Percentiles rank a stretch among this genome's conserved stretches.
phyloP scores from a whole-genome alignment of 495 filamentous ascomycete genomes.

The Aspergillus affinis region DNA sequence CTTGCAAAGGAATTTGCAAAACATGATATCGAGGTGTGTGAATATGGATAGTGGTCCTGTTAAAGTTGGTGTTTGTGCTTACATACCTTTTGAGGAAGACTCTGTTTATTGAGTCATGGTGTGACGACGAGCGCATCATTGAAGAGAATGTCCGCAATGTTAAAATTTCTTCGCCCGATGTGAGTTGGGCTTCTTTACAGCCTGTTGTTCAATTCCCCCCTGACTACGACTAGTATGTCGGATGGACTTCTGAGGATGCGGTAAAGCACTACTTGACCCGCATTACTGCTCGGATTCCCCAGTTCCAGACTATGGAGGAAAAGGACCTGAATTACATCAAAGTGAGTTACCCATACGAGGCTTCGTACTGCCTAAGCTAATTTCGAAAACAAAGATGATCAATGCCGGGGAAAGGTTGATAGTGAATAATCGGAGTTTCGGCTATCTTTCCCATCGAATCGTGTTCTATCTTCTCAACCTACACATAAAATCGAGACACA shows the following conservation, averaged over 20 bases:
- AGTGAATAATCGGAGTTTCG: slow-evolving; percentile 94
- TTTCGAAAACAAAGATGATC: slow-evolving; percentile 69
- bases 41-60: slow-evolving; percentile 4
- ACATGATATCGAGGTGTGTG: slow-evolving; percentile 80
- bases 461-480: slow-evolving; percentile 98
- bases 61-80: slow-evolving; percentile 4
- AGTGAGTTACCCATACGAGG: slow-evolving; percentile 27
- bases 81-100: slow-evolving; percentile 54
- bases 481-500: slow-evolving; percentile 90
- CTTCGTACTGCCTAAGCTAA: not conserved
- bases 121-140: slow-evolving; percentile 89
- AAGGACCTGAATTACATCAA: slow-evolving; percentile 94
- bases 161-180: slow-evolving; percentile 98
- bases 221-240: slow-evolving; percentile 63
- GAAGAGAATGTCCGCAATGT: slow-evolving; percentile 96
- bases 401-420: slow-evolving; percentile 91
- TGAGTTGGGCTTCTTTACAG: slow-evolving; percentile 35
- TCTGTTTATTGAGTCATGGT: slow-evolving; percentile 93
- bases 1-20: slow-evolving; percentile 95
- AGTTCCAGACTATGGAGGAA: slow-evolving; percentile 97
- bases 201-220: slow-evolving; percentile 8
- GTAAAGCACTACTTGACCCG: slow-evolving; percentile 86
- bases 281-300: slow-evolving; percentile 87
- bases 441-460: slow-evolving; percentile 92
- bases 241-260: slow-evolving; percentile 88